Evolutionary conservation across 2,329 filamentous ascomycete species (phyloP).

Genomic region (Bipolaris sorokiniana): DNA sequence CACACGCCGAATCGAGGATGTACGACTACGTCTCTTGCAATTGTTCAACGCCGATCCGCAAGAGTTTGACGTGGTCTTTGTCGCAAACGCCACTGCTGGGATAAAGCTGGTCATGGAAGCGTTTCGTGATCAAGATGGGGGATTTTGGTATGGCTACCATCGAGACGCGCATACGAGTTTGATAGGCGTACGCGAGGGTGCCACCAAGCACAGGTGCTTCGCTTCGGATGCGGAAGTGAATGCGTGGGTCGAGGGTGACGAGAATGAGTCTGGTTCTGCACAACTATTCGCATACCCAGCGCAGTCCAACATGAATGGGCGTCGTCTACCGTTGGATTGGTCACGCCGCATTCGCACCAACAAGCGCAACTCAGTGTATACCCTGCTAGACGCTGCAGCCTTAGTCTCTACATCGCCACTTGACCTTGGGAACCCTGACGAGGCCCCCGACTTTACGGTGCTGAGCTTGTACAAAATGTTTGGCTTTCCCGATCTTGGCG

Average conservation of each 20-base stretch:
- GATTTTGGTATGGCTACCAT: constrained; percentile 85
- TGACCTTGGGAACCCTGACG: constrained; percentile 66
- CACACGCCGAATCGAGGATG: constrained; percentile 75
- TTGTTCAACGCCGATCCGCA: constrained; percentile 84
- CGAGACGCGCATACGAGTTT: constrained; percentile 85
- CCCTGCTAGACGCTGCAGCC: constrained; percentile 83
- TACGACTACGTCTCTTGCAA: constrained; percentile 70
- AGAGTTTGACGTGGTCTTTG: constrained; percentile 87
- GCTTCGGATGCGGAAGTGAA: constrained; percentile 66
- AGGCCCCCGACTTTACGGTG: constrained; percentile 81
- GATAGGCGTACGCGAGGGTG: constrained; percentile 77
- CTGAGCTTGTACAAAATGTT: constrained; percentile 98
- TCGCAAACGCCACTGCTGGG: constrained; percentile 88
- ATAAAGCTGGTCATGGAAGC: constrained; percentile 86
- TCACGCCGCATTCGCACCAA: constrained; percentile 54
- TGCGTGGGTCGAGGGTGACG: constrained; percentile 63
- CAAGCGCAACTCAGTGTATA: constrained; percentile 58
- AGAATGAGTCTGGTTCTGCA: constrained; percentile 28
- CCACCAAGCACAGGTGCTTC: constrained; percentile 69
- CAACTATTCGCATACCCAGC: constrained; percentile 80
- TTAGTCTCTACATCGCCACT: constrained; percentile 78
- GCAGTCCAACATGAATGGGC: constrained; percentile 92
- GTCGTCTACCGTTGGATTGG: constrained; percentile 76
- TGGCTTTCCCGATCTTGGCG: constrained; percentile 90
- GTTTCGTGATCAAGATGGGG: constrained; percentile 69